Evolutionary conservation across 139 green algal species (phyloP).

Genomic region (Asterochloris erici): DNA sequence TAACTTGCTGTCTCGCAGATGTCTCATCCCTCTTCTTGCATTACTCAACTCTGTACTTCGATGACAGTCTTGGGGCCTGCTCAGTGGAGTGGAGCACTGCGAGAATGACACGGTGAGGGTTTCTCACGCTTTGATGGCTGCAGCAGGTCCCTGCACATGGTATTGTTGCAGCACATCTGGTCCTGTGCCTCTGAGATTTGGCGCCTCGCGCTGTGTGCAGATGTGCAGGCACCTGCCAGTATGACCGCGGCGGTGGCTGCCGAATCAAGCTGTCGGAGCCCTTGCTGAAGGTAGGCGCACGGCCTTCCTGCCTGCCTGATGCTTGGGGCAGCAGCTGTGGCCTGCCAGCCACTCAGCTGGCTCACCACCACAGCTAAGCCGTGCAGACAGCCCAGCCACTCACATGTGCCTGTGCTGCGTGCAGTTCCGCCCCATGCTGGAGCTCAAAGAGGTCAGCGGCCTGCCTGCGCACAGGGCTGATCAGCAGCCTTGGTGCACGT

Average conservation of each 20-base stretch:
- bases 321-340: neutral
- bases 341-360: neutral
- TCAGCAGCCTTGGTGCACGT: too few species aligned
- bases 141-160: neutral
- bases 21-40: constrained; percentile 63
- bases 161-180: neutral
- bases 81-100: constrained; percentile 72
- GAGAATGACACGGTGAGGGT: constrained; percentile 72
- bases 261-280: constrained; percentile 73
- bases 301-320: neutral
- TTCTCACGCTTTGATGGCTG: neutral
- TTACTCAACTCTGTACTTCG: constrained; percentile 78
- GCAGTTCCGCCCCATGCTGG: constrained; percentile 58
- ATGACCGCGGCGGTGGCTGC: constrained; percentile 44
- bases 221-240: constrained; percentile 61
- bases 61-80: constrained; percentile 45
- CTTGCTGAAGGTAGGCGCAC: constrained; percentile 50
- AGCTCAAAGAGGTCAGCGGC: constrained; percentile 56
- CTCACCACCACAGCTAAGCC: neutral
- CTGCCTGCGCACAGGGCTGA: too few species aligned
- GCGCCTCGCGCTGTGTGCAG: constrained; percentile 20
- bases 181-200: neutral
- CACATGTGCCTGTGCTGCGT: neutral
- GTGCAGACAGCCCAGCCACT: too few species aligned
- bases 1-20: constrained; percentile 33